A percentile compares a stretch with the other conserved stretches of the same genome.
Evolutionary conservation across 1,139 yeast genomes (phyloP).

Genomic region (Yamadazyma friedrichii): DNA sequence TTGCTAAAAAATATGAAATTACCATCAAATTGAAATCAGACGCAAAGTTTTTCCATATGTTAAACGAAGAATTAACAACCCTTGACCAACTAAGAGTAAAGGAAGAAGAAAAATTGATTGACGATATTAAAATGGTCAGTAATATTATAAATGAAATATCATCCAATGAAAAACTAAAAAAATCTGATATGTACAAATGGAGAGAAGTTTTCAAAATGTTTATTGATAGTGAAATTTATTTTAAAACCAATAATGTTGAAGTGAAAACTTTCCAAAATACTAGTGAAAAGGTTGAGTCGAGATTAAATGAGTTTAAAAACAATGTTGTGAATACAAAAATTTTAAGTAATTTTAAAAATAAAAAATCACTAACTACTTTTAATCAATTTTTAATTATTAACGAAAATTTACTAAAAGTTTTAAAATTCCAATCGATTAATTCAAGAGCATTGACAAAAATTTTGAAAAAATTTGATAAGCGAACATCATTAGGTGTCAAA

Average conservation of each 20-base stretch:
- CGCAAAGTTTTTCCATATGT: constrained; percentile 55
- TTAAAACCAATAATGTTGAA: constrained; percentile 50
- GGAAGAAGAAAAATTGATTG: constrained; percentile 46
- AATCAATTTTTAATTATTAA: constrained; percentile 53
- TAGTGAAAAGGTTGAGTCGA: constrained; percentile 36
- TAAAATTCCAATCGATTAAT: constrained; percentile 63
- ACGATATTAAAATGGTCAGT: constrained; percentile 45
- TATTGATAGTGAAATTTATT: constrained; percentile 65
- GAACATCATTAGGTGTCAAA: constrained; percentile 56
- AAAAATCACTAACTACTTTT: constrained; percentile 48
- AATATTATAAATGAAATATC: constrained; percentile 36
- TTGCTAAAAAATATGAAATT: constrained; percentile 25
- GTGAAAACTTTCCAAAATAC: constrained; percentile 40
- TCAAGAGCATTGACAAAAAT: constrained; percentile 65
- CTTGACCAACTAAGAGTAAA: constrained; percentile 44
- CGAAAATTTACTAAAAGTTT: constrained; percentile 52
- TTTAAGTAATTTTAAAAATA: constrained; percentile 45
- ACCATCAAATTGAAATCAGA: constrained; percentile 42
- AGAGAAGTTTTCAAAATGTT: constrained; percentile 64
- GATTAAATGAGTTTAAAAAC: constrained; percentile 41
- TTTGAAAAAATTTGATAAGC: constrained; percentile 72
- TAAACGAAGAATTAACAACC: constrained; percentile 53
- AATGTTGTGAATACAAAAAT: constrained; percentile 44
- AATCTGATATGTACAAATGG: constrained; percentile 68
- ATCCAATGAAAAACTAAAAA: constrained; percentile 27